Conservation (phyloP, 257 asterid species). For the Nicotiana benthamiana region DNA sequence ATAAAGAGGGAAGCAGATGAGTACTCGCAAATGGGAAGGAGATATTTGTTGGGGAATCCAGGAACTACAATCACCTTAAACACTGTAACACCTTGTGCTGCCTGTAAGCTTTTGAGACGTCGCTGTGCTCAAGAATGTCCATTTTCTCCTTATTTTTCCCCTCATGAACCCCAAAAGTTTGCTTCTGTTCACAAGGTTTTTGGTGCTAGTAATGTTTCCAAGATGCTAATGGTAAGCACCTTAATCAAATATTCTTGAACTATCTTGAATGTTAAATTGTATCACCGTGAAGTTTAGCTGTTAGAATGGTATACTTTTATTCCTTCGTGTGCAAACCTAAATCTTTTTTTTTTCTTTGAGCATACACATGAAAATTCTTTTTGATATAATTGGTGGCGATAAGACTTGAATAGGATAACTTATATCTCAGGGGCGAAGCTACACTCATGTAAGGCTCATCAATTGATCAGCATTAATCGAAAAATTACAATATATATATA, state of each 20-base stretch:
- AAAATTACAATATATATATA: too few relatives aligned
- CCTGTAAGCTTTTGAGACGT: conserved; percentile 77
- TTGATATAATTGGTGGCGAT: too few relatives aligned
- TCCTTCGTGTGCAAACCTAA: too few relatives aligned
- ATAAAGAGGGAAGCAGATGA: conserved; percentile 65
- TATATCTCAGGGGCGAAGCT: too few relatives aligned
- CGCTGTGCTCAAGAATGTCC: conserved; percentile 91
- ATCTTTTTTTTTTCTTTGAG: too few relatives aligned
- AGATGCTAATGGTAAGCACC: conserved; percentile 67
- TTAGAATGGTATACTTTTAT: neutral
- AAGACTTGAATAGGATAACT: too few relatives aligned
- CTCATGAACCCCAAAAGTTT: conserved; percentile 76
- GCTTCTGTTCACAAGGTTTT: conserved; percentile 88
- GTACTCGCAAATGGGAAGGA: conserved; percentile 28
- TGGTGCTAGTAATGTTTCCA: conserved; percentile 93
- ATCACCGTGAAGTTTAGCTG: too few relatives aligned
- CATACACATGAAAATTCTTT: too few relatives aligned
- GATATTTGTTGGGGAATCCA: conserved; percentile 24
- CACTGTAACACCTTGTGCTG: conserved; percentile 83
- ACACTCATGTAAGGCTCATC: too few relatives aligned
- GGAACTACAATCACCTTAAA: conserved; percentile 31
- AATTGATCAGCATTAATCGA: too few relatives aligned
- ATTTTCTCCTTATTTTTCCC: conserved; percentile 79
- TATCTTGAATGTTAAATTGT: neutral
- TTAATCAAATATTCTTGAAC: neutral